These are phyloP conservation scores for Rhizophora apiculata DNA, from an alignment of 345 rosid species.

Conservation along the genomic window DNA sequence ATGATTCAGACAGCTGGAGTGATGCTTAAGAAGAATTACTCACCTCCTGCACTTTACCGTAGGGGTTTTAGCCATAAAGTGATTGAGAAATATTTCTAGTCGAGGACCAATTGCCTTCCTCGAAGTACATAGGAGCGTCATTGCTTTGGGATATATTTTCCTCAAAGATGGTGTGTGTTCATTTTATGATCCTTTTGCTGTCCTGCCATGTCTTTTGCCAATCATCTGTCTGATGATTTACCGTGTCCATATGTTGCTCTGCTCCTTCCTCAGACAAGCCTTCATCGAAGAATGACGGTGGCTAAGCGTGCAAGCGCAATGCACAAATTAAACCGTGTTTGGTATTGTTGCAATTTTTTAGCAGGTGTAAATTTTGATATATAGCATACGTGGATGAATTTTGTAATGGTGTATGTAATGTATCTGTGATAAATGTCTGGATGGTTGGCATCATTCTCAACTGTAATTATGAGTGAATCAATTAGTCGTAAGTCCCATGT, in stretches of 20 bases:
- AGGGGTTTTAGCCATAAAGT: neutral
- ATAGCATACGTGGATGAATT: neutral
- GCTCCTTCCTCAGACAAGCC: neutral
- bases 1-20: constrained; percentile 88
- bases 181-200: neutral
- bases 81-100: constrained; percentile 9
- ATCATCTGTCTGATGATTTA: constrained; percentile 10
- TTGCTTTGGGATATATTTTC: constrained; percentile 15
- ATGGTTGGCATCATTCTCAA: constrained; percentile 3
- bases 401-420: constrained; percentile 19
- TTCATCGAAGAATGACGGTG: constrained; percentile 10
- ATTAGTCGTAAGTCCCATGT: too few species aligned
- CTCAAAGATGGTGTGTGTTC: constrained; percentile 14
- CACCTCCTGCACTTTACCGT: neutral
- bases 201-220: neutral
- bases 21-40: constrained; percentile 50
- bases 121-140: constrained; percentile 6
- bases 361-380: constrained; percentile 25
- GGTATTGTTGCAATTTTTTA: constrained; percentile 1
- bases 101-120: neutral
- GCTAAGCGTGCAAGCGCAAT: constrained; percentile 37
- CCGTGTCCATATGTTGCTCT: neutral
- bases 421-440: constrained; percentile 1
- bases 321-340: constrained; percentile 13
- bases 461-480: constrained; percentile 5